Conservation (phyloP, 2,329 filamentous ascomycete species). For the Fusarium albosuccineum region DNA sequence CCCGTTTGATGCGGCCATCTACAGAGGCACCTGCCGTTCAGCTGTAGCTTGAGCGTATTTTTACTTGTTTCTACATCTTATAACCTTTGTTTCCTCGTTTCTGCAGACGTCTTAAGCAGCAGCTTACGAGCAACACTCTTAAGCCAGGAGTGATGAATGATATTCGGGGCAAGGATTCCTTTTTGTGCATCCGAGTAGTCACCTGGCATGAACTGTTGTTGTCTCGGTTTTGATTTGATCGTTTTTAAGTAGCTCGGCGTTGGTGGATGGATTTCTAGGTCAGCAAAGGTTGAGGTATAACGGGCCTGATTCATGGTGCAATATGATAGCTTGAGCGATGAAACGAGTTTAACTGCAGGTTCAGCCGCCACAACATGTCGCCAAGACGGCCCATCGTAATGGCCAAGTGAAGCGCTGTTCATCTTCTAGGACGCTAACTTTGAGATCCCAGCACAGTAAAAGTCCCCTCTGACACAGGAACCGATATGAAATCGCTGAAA, state of each 20-base stretch:
- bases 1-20: constrained; percentile 30
- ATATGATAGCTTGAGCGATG: constrained; percentile 38
- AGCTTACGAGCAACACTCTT: constrained; percentile 15
- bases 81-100: constrained; percentile 8
- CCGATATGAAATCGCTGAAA: no score
- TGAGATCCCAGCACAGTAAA: no score
- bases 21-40: constrained; percentile 8
- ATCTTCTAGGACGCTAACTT: no score
- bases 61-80: constrained; percentile 26
- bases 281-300: constrained; percentile 20
- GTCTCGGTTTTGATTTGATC: constrained; percentile 31
- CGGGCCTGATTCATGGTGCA: constrained; percentile 29
- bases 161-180: constrained; percentile 9
- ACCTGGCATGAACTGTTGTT: constrained; percentile 21
- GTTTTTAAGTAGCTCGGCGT: constrained; percentile 47
- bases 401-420: background rate
- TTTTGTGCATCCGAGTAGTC: constrained; percentile 31
- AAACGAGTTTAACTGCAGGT: constrained; percentile 26
- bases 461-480: no score
- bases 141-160: constrained; percentile 18
- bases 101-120: constrained; percentile 3
- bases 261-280: constrained; percentile 40
- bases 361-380: background rate
- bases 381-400: background rate
- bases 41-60: constrained; percentile 23